Conservation (phyloP, 257 asterid genomes). For the Petunia axillaris region DNA sequence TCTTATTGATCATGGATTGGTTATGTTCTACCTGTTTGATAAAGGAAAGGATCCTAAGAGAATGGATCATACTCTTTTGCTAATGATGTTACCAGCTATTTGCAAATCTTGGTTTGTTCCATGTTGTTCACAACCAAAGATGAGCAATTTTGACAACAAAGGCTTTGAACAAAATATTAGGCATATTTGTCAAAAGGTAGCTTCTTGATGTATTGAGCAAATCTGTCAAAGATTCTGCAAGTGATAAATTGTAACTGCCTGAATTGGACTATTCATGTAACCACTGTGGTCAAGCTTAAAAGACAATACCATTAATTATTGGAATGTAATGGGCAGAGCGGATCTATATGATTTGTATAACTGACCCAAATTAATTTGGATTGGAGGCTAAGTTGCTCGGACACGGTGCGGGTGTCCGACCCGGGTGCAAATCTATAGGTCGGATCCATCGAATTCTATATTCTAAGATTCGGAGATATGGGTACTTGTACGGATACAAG, state of each 20-base stretch:
- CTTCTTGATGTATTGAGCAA: not conserved
- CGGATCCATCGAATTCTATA: too few relatives aligned
- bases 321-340: not conserved
- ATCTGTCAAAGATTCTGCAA: not conserved
- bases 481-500: too few relatives aligned
- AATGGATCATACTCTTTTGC: not conserved
- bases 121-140: conserved; percentile 2
- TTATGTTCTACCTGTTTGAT: conserved; percentile 11
- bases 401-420: too few relatives aligned
- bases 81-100: conserved; percentile 5
- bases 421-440: too few relatives aligned
- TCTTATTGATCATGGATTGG: not conserved
- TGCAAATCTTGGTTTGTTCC: not conserved
- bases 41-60: conserved; percentile 11
- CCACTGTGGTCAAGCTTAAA: not conserved
- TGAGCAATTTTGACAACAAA: not conserved
- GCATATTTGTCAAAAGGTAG: not conserved
- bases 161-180: not conserved
- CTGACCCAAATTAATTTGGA: not conserved
- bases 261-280: not conserved
- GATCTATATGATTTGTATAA: not conserved
- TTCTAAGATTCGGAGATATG: too few relatives aligned
- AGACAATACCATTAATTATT: not conserved
- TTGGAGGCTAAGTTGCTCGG: not conserved
- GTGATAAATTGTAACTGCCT: not conserved